A percentile compares a stretch with the other conserved stretches of the same genome.
Evolutionary conservation across 768 basidiomycete genomes (phyloP).

Genomic region (Leccinum aurantiacum): DNA sequence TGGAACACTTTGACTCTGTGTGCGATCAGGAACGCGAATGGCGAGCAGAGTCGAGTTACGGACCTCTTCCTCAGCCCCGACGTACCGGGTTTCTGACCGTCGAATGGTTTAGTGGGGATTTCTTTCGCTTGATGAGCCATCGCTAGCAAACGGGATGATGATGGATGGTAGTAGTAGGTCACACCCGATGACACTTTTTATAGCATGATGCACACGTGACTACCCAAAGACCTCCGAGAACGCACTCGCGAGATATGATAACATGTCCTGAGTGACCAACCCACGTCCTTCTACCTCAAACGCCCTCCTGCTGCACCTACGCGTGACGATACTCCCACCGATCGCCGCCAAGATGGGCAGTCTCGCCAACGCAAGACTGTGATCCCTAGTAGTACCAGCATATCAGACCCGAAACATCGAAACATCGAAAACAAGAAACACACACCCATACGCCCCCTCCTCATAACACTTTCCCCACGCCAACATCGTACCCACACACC

Average conservation of each 20-base stretch:
- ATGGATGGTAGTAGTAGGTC: not conserved
- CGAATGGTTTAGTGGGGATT: conserved; percentile 80
- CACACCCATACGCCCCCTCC: conserved; percentile 75
- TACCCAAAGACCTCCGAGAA: conserved; percentile 69
- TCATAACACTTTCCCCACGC: conserved; percentile 97
- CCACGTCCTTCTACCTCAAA: conserved; percentile 76
- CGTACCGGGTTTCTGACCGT: conserved; percentile 96
- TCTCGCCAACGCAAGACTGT: conserved; percentile 52
- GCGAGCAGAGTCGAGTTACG: conserved; percentile 16
- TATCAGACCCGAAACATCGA: conserved; percentile 1
- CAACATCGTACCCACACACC: conserved; percentile 82
- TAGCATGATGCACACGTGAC: conserved; percentile 23
- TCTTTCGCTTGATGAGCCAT: conserved; percentile 58
- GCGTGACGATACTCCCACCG: conserved; percentile 86
- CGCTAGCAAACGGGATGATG: conserved; percentile 6
- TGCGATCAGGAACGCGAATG: conserved; percentile 19
- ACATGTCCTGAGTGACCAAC: conserved; percentile 80
- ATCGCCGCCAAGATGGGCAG: conserved; percentile 85
- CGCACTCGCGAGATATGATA: conserved; percentile 59
- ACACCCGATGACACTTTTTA: not conserved
- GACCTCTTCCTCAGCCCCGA: conserved; percentile 96
- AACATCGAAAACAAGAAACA: too few relatives aligned
- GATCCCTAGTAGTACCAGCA: conserved; percentile 41
- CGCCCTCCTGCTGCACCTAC: conserved; percentile 75
- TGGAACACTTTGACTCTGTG: conserved; percentile 96